Base-by-base conservation (phyloP, 148 eudicot genomes). In the Vaccinium macrocarpon region DNA sequence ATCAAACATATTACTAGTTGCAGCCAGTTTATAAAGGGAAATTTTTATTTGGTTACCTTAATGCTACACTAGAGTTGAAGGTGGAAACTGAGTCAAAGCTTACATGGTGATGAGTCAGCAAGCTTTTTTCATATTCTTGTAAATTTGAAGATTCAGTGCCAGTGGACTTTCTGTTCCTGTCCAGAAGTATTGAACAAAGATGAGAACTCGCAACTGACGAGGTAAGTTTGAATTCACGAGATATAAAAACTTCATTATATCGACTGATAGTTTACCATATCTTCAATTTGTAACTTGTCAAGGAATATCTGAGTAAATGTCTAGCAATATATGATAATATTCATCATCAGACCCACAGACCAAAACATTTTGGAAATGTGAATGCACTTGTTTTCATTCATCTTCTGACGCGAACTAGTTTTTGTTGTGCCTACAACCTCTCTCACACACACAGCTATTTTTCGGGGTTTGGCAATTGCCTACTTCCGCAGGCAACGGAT, bases 41-140 rank as follows among this genome's bases (percentile, higher is more conserved):
- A 57, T 76, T 16, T 46, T 14, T 15, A 2, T 81, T 48, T 25
- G 57, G 50, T 46, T 49, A 27, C 68, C 70, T 56, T 13, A 62
- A 50, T 62, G 48, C 14, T 56, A 55, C 5, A 38, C 23, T 74
- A 19, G 52, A 35, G 27, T 46, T 4, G 21, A n/a, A 38, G 0
- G 12, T 56, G 76, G 76, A 71, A 86, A 61, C 79, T 21, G 5
- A 56, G 56, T 75, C 11, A 29, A 55, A 48, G 81, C 92, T 86
- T 88, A 90, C 92, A 85, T 56, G 62, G 32, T 15, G 48, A 38
- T 75, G 10, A 79, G 53, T 78, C 38, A 23, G 56, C 70, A 73
- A 61, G 74, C 84, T 86, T 53, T 66, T 55, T 79, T 53, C 82
- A 55, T 38, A 1, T 51, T 86, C 84, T 79, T 53, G 29, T 80